Percentiles rank a stretch among this genome's conserved stretches.
phyloP scores from a whole-genome alignment of 2,329 filamentous ascomycete species.

The Hymenoscyphus repandus region DNA sequence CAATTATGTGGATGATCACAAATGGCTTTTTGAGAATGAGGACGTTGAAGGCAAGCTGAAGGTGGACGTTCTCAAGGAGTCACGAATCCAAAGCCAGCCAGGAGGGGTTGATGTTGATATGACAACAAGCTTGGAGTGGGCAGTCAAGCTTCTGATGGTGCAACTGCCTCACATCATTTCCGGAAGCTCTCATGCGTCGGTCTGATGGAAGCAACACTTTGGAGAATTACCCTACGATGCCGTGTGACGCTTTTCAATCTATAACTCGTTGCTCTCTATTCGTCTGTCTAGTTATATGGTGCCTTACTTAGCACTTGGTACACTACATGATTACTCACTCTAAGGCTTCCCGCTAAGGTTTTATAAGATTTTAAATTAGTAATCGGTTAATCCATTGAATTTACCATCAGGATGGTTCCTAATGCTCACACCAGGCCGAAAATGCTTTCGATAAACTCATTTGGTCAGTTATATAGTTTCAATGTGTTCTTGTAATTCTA shows the following conservation, averaged over 20 bases:
- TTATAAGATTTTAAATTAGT: too few relatives aligned
- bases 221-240: too few relatives aligned
- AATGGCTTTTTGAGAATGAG: slow-evolving; percentile 68
- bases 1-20: slow-evolving; percentile 78
- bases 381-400: too few relatives aligned
- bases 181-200: not conserved
- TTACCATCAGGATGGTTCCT: not conserved
- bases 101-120: slow-evolving; percentile 51
- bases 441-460: not conserved
- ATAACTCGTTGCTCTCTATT: too few relatives aligned
- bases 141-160: slow-evolving; percentile 55
- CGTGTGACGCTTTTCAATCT: too few relatives aligned
- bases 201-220: not conserved
- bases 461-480: too few relatives aligned
- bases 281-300: not conserved
- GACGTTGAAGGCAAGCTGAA: slow-evolving; percentile 56
- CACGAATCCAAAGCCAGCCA: slow-evolving; percentile 45
- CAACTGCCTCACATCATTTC: slow-evolving; percentile 22
- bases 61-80: slow-evolving; percentile 38
- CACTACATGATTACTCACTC: not conserved
- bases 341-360: too few relatives aligned
- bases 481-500: too few relatives aligned
- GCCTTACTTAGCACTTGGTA: not conserved
- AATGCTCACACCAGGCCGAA: not conserved
- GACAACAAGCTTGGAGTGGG: slow-evolving; percentile 61